A percentile compares a stretch with the other conserved stretches of the same genome.
These are phyloP conservation scores for Serendipita sp. DNA, from an alignment of 768 basidiomycete genomes.

Conservation along the genomic window DNA sequence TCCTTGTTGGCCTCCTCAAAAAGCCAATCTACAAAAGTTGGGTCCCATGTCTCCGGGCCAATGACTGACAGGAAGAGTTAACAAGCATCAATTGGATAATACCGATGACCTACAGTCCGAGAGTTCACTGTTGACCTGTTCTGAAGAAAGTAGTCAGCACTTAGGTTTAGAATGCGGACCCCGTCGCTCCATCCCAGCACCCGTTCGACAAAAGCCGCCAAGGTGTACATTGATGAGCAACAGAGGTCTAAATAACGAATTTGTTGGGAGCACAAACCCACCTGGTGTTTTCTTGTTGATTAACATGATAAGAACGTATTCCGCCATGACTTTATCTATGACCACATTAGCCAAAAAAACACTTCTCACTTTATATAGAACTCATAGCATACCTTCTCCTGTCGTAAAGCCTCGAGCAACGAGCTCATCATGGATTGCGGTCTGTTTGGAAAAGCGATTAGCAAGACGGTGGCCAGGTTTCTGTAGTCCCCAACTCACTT, in stretches of 20 bases:
- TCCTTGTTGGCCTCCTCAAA: constrained; percentile 59
- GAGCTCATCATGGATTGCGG: constrained; percentile 70
- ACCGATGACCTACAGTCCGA: constrained; percentile 48
- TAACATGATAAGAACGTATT: constrained; percentile 90
- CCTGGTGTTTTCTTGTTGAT: constrained; percentile 64
- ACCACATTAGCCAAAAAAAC: constrained; percentile 9
- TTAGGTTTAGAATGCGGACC: neutral
- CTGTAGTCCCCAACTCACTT: constrained; percentile 30
- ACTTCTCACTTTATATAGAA: neutral
- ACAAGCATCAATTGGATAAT: neutral
- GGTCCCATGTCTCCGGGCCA: constrained; percentile 77
- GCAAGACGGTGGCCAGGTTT: neutral
- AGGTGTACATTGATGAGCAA: neutral
- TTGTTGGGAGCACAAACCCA: neutral
- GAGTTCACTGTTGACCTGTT: constrained; percentile 76
- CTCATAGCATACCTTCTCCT: constrained; percentile 41
- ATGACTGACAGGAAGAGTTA: constrained; percentile 48
- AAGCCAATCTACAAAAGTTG: constrained; percentile 77
- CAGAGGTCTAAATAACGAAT: neutral
- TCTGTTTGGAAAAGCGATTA: constrained; percentile 26
- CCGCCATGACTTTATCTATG: constrained; percentile 73
- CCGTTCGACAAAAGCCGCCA: neutral
- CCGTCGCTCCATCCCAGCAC: constrained; percentile 9
- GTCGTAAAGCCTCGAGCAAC: constrained; percentile 54
- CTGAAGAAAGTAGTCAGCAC: constrained; percentile 23